A percentile compares a stretch with the other conserved stretches of the same genome.
These are phyloP conservation scores for Aspergillus sp. DNA, from an alignment of 2,329 filamentous ascomycete species.

Conservation along the genomic window DNA sequence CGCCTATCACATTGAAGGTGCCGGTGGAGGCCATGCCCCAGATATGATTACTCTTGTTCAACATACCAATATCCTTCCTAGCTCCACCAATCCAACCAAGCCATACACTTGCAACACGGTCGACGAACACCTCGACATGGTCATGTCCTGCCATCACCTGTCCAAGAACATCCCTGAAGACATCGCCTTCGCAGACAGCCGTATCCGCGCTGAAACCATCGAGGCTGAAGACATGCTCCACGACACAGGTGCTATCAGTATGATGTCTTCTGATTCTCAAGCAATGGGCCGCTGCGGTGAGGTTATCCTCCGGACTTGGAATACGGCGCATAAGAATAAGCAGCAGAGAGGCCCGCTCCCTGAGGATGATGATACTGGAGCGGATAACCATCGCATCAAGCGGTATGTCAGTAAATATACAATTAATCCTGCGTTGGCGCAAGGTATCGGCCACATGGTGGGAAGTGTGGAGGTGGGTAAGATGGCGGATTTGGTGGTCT, in stretches of 20 bases:
- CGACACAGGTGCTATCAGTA: constrained; percentile 82
- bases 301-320: constrained; percentile 83
- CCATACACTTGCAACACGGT: constrained; percentile 82
- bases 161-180: constrained; percentile 85
- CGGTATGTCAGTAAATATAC: constrained; percentile 88
- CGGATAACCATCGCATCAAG: constrained; percentile 83
- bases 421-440: constrained; percentile 78
- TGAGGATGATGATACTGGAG: constrained; percentile 70
- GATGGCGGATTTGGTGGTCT: constrained; percentile 75
- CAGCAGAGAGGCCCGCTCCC: constrained; percentile 64
- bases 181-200: constrained; percentile 82
- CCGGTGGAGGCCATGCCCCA: constrained; percentile 82
- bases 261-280: constrained; percentile 89
- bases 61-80: constrained; percentile 73
- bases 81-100: constrained; percentile 78
- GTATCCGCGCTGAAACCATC: constrained; percentile 87
- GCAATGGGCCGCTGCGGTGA: constrained; percentile 92
- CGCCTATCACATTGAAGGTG: constrained; percentile 89
- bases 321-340: constrained; percentile 92
- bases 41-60: constrained; percentile 90
- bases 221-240: constrained; percentile 89
- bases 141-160: constrained; percentile 92
- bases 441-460: constrained; percentile 76
- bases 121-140: constrained; percentile 90
- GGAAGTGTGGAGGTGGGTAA: constrained; percentile 80